These are phyloP conservation scores for Dipteronia dyeriana DNA, from an alignment of 345 rosid species.

Conservation along the genomic window DNA sequence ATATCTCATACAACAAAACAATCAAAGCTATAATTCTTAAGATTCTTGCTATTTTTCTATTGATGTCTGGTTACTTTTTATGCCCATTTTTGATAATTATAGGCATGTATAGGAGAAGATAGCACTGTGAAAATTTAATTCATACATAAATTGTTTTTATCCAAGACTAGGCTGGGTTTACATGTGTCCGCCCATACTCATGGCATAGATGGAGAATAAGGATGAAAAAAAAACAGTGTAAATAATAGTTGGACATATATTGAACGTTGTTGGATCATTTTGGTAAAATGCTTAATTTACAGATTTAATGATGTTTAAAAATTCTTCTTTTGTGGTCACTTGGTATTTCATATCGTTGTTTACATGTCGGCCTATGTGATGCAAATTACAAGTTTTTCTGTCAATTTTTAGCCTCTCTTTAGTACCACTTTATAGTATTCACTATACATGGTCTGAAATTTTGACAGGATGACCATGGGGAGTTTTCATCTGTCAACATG, in stretches of 20 bases:
- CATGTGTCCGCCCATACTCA: too few relatives aligned
- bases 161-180: too few relatives aligned
- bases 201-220: not conserved
- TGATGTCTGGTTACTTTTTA: too few relatives aligned
- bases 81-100: too few relatives aligned
- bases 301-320: not conserved
- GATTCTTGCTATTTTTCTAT: too few relatives aligned
- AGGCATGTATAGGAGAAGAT: too few relatives aligned
- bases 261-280: slow-evolving; percentile 3
- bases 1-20: too few relatives aligned
- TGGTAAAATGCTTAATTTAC: not conserved
- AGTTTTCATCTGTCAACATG: slow-evolving; percentile 97
- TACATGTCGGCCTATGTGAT: not conserved
- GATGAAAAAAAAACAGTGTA: not conserved
- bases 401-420: not conserved
- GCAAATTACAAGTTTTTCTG: not conserved
- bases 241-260: slow-evolving; percentile 4
- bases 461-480: slow-evolving; percentile 94
- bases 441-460: slow-evolving; percentile 4
- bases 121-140: too few relatives aligned
- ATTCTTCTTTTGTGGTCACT: not conserved
- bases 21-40: too few relatives aligned
- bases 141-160: too few relatives aligned
- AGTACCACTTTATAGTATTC: not conserved
- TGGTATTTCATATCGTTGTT: not conserved